Conservation (phyloP, 106 monocot species). For the Allium sativum region DNA sequence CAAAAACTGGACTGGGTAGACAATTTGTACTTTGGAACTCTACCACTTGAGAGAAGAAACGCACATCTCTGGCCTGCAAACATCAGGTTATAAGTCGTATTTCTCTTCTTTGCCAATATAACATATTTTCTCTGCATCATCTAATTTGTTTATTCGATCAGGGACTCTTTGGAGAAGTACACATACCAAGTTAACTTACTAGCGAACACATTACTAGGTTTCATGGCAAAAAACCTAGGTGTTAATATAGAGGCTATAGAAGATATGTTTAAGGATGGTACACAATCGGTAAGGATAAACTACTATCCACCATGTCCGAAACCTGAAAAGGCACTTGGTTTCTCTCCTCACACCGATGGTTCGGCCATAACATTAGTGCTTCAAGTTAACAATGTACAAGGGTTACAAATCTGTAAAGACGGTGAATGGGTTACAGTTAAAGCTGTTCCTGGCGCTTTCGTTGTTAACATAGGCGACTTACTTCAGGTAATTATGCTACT, state of each 20-base stretch:
- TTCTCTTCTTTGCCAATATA: too few species aligned
- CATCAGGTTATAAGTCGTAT: too few species aligned
- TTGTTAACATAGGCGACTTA: constrained; percentile 38
- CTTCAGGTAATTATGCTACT: constrained; percentile 25
- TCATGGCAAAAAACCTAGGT: not conserved
- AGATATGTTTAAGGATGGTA: not conserved
- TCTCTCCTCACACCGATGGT: not conserved
- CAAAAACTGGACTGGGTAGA: constrained; percentile 28
- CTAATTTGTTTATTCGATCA: not conserved
- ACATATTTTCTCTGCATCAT: too few species aligned
- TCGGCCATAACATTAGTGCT: not conserved
- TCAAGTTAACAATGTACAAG: not conserved
- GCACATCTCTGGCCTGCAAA: constrained; percentile 11
- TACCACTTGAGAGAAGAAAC: constrained; percentile 8
- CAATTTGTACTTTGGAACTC: constrained; percentile 1
- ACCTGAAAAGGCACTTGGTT: not conserved
- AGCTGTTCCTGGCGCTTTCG: not conserved
- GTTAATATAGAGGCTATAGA: not conserved
- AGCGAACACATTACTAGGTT: not conserved
- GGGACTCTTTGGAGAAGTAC: not conserved
- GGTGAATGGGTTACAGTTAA: not conserved
- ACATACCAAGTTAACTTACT: not conserved
- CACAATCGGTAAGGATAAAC: not conserved
- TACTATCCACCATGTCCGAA: not conserved
- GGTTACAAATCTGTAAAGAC: not conserved